Evolutionary conservation across 106 monocot species (phyloP), one percentile per base, ranked within the genome.

Genomic region (Allium cepa): DNA sequence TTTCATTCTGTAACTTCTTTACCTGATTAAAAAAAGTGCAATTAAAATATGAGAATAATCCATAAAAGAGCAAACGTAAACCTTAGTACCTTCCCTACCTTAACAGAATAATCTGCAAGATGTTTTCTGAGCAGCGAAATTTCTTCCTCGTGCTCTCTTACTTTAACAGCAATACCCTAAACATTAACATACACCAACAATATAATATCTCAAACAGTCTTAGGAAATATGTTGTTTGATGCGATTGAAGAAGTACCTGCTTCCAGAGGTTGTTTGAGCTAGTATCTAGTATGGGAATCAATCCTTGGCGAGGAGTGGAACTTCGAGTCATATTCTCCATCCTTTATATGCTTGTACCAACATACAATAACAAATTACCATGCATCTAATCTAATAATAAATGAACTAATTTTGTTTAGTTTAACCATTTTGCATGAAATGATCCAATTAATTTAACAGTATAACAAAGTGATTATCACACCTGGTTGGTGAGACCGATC

Each of bases 401-500:
- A 36, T 36, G 5, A 36, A 36, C 36, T 36, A 36, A 5, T 36
- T 36, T 36, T 36, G 1, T 36, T 36, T 36, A 36, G 36, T 3
- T 36, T 36, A 36, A 36, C 5, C 36, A 36, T 36, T 36, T 36
- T 36, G 36, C 36, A 36, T 36, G 36, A 36, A 36, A 36, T 36
- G 36, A 5, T 36, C 36, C 36, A 1, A 36, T 36, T 36, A 5
- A 36, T 36, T 36, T 36, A n/a, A 36, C 36, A 36, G 36, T 36
- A 36, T 36, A 5, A 36, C 36, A 36, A 36, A 36, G 36, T 5
- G 36, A 36, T 36, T 36, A 36, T 5, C 36, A 27, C 56, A 92
- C 96, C 84, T 87, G 76, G 57, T 82, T 59, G 96, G 96, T 80
- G 92, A 89, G 15, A 92, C n/a, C 26, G 92, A 87, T 68, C 82